Evolutionary conservation across 31 red algal species (phyloP).

Genomic region (Bonnemaisonia californica): DNA sequence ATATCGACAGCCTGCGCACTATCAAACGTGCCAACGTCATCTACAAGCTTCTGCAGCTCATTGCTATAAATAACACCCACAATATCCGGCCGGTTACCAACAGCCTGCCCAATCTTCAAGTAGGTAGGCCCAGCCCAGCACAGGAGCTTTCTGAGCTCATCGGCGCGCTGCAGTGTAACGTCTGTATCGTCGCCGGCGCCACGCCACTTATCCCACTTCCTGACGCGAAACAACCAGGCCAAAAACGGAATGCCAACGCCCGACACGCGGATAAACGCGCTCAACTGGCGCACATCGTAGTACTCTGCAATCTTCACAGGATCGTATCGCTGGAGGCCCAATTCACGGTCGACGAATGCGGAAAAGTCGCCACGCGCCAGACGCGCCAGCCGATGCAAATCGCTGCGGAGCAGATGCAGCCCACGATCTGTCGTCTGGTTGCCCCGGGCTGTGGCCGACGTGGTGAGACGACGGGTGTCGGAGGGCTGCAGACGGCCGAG

Average conservation of each 20-base stretch:
- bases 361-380: constrained; percentile 51
- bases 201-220: constrained; percentile 57
- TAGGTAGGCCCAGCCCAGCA: constrained; percentile 67
- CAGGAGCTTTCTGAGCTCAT: constrained; percentile 67
- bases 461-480: not conserved
- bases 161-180: constrained; percentile 49
- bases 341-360: constrained; percentile 31
- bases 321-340: constrained; percentile 54
- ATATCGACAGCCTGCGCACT: constrained; percentile 52
- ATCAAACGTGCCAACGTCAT: constrained; percentile 85
- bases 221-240: constrained; percentile 50
- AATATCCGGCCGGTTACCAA: constrained; percentile 86
- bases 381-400: constrained; percentile 42
- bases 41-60: constrained; percentile 85
- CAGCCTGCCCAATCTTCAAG: constrained; percentile 86
- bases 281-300: constrained; percentile 67
- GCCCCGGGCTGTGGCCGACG: constrained; percentile 2
- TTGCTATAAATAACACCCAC: constrained; percentile 72
- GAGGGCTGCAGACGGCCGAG: not conserved
- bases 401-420: constrained; percentile 49
- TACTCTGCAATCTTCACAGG: constrained; percentile 46
- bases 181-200: constrained; percentile 14
- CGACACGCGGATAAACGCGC: constrained; percentile 32
- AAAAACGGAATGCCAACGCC: constrained; percentile 60
- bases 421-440: constrained; percentile 47